Base-by-base conservation (phyloP, 768 basidiomycete species). In the Trametes sanguinea region DNA sequence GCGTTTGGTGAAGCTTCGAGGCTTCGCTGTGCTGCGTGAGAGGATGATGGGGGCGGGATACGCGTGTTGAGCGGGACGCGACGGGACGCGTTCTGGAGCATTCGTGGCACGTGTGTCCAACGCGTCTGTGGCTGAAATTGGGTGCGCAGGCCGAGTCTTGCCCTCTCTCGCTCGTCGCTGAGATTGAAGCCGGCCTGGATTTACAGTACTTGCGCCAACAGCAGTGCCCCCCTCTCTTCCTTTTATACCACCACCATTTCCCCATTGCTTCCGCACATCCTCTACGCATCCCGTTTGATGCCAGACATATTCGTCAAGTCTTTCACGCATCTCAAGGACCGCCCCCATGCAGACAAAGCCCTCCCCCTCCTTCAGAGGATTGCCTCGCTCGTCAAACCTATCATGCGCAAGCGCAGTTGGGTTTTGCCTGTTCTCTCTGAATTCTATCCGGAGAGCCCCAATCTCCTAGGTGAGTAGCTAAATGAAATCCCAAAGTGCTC, bases 401-500 rank as follows among this genome's bases (percentile, higher is more conserved):
- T 98, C 65, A 97, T 97, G 95, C 80, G 87, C 60, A 92, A 88
- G 66, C 88, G 88, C 67, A 76, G 76, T 4, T 98, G 95, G 95
- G 79, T 82, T 30, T 78, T 94, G 30, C 89, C 90, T 30, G 80
- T 85, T 1, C 83, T 93, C n/a, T 77, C 86, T n/a, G 92, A 96
- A 73, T 94, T 95, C 80, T 93, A 90, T 67, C 94, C 94, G 4
- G 83, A 86, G 9, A 83, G 83, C 54, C 81, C 86, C 0, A 85
- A 80, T 70, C 77, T 96, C 17, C 76, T 94, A 33, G 93, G 94
- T 90, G 65, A 65, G 87, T 69, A 6, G 27, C 14, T 5, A 4
- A 2, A 22, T 17, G 10, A n/a, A 40, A 39, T 17, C n/a, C 9
- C 22, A 9, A 14, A 63, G 72, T 62, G 51, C 61, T 62, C 63